These are phyloP conservation scores for Malus hybrid DNA, from an alignment of 331 rosid species.

Conservation along the genomic window DNA sequence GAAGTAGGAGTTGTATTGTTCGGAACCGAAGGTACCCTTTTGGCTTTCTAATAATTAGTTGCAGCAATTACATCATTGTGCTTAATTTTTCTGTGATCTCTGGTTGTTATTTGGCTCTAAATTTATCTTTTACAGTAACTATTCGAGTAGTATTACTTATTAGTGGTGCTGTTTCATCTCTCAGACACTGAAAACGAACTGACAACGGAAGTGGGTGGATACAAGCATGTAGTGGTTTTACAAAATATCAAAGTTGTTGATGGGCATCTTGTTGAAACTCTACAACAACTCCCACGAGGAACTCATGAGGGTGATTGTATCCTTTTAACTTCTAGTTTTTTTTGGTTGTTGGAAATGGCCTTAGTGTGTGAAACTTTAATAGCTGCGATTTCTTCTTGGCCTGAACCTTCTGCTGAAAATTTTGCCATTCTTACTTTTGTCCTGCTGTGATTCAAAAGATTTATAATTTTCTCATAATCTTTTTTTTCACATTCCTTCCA, in stretches of 20 bases:
- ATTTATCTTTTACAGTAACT: not conserved
- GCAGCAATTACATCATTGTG: not conserved
- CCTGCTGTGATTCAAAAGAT: not conserved
- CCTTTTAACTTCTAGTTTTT: constrained; percentile 27
- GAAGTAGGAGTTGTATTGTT: constrained; percentile 74
- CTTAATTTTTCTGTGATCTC: not conserved
- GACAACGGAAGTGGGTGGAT: constrained; percentile 81
- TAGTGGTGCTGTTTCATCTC: not conserved
- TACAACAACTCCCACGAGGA: constrained; percentile 75
- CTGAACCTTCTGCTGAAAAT: not conserved
- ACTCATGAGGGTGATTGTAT: constrained; percentile 74
- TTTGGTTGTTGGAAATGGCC: not conserved
- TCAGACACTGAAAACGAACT: constrained; percentile 76
- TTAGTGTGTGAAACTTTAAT: not conserved
- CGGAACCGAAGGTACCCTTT: constrained; percentile 61
- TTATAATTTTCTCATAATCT: not conserved
- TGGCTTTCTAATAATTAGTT: not conserved
- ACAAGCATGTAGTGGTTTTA: constrained; percentile 67
- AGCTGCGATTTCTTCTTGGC: not conserved
- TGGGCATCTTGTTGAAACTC: constrained; percentile 56
- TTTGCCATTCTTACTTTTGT: not conserved
- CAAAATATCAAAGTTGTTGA: constrained; percentile 70
- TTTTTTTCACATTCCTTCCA: not conserved
- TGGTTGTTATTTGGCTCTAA: not conserved
- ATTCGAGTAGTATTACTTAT: not conserved